phyloP scores from a whole-genome alignment of 495 filamentous ascomycete species.

The Friedmanniomyces simplex region DNA sequence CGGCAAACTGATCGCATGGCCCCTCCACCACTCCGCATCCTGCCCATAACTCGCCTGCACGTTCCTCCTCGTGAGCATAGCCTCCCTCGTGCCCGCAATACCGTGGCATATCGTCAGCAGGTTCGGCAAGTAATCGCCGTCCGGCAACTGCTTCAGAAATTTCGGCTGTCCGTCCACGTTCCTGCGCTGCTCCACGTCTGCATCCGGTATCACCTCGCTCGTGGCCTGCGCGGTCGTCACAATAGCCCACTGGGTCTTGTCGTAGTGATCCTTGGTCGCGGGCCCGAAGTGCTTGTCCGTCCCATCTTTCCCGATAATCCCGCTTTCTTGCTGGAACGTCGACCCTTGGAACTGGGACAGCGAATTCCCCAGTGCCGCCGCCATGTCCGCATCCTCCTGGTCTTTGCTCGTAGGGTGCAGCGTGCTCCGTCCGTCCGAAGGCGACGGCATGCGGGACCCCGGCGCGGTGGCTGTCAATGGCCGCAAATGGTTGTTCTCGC shows the following conservation, averaged over 20 bases:
- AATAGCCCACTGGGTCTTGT: constrained; percentile 14
- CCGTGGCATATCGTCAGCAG: constrained; percentile 23
- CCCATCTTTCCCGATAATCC: background rate
- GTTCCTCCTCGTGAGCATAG: constrained; percentile 13
- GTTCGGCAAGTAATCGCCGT: constrained; percentile 20
- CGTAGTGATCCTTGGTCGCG: constrained; percentile 17
- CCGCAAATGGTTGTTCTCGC: background rate
- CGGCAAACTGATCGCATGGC: constrained; percentile 11
- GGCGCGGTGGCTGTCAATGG: constrained; percentile 8
- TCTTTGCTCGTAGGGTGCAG: constrained; percentile 6
- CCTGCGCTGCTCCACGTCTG: constrained; percentile 1
- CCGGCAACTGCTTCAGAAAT: constrained; percentile 15
- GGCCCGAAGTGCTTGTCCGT: constrained; percentile 11
- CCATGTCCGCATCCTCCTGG: constrained; percentile 15
- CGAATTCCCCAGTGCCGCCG: constrained; percentile 4
- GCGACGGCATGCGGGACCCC: background rate
- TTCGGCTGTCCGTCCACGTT: constrained; percentile 6
- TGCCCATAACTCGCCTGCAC: constrained; percentile 15
- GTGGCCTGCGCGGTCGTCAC: background rate
- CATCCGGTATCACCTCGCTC: constrained; percentile 12
- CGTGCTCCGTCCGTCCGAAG: background rate
- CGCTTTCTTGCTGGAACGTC: constrained; percentile 7
- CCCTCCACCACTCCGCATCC: constrained; percentile 23
- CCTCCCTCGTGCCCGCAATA: constrained; percentile 17
- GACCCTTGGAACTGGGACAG: background rate